Conservation (phyloP, 2,329 filamentous ascomycete species). For the Aspergillus sp. region DNA sequence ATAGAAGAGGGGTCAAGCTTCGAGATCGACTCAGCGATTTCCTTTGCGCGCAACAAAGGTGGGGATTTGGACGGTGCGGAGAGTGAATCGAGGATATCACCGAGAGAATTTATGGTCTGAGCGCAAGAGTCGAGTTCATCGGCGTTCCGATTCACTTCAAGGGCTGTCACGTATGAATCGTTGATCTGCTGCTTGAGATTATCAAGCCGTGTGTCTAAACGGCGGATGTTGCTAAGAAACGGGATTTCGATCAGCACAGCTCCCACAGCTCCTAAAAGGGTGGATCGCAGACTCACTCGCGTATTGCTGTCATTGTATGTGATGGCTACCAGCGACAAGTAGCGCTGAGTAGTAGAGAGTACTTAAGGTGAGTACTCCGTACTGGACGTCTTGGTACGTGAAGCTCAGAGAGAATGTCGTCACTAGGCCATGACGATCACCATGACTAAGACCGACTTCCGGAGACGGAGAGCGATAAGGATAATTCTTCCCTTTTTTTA, state of each 20-base stretch:
- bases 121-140: constrained; percentile 8
- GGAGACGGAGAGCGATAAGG: too few species aligned
- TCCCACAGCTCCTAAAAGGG: neutral
- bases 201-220: constrained; percentile 59
- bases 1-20: constrained; percentile 35
- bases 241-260: neutral
- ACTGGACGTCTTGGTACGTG: neutral
- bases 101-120: constrained; percentile 51
- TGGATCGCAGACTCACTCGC: constrained; percentile 6
- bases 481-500: too few species aligned
- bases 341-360: too few species aligned
- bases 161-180: constrained; percentile 11
- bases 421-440: too few species aligned
- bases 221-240: constrained; percentile 52
- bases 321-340: too few species aligned
- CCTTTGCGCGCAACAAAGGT: constrained; percentile 58
- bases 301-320: constrained; percentile 12
- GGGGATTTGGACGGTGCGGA: constrained; percentile 67
- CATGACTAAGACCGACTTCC: too few species aligned
- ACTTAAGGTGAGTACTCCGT: too few species aligned
- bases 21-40: constrained; percentile 62
- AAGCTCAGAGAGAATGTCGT: neutral
- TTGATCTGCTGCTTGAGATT: constrained; percentile 50
- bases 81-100: constrained; percentile 67
- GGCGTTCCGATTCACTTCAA: constrained; percentile 14